Conservation (phyloP, 768 basidiomycete species). For the Candolleomyces eurysporus region DNA sequence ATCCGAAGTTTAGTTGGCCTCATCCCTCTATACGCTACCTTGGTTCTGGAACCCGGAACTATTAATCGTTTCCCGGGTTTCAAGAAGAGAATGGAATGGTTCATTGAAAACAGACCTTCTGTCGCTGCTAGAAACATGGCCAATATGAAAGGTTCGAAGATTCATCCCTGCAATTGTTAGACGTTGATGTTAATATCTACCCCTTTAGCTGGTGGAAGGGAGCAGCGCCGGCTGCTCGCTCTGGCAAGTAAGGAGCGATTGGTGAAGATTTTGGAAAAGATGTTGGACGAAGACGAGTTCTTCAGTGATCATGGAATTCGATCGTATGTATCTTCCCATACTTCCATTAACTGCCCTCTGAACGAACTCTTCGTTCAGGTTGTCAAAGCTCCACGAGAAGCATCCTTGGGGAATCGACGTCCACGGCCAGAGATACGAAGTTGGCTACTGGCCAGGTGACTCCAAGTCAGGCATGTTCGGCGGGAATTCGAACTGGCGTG, state of each 20-base stretch:
- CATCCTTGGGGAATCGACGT: conserved; percentile 95
- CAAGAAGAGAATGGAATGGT: conserved; percentile 99
- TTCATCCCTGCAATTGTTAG: background rate
- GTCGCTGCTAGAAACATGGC: conserved; percentile 92
- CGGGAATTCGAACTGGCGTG: conserved; percentile 97
- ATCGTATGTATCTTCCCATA: conserved; percentile 59
- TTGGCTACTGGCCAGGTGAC: conserved; percentile 98
- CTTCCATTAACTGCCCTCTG: background rate
- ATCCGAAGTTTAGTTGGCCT: conserved; percentile 95
- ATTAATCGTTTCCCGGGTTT: conserved; percentile 95
- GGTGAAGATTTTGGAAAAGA: conserved; percentile 85
- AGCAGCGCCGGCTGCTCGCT: conserved; percentile 84
- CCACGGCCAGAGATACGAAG: conserved; percentile 87
- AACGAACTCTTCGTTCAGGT: conserved; percentile 35
- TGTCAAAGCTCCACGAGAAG: conserved; percentile 89
- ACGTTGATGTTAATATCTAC: conserved; percentile 1
- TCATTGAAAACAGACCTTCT: conserved; percentile 88
- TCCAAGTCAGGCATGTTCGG: conserved; percentile 98
- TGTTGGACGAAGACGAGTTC: conserved; percentile 97
- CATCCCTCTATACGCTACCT: conserved; percentile 93
- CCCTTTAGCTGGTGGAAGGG: conserved; percentile 57
- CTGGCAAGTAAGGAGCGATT: conserved; percentile 91
- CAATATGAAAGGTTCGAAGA: conserved; percentile 79
- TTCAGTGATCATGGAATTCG: conserved; percentile 93
- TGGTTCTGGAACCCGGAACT: conserved; percentile 87